Base-by-base conservation (phyloP, 2,329 filamentous ascomycete species). In the Colletotrichum cereale region DNA sequence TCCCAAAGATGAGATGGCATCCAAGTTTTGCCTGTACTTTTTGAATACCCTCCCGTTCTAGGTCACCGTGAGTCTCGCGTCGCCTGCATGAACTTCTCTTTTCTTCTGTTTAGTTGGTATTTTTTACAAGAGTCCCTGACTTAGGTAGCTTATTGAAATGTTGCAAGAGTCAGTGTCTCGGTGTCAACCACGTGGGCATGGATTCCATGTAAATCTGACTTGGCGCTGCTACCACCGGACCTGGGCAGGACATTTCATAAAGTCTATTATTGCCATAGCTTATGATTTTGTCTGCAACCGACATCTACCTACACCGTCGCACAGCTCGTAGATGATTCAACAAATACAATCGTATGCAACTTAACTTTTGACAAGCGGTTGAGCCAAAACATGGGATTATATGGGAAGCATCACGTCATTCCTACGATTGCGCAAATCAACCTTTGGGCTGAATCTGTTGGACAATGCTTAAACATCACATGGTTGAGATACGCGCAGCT, bases 181-280 rank as follows among this genome's bases (percentile, higher is more conserved):
- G 48, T 29, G 48, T 47, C 31, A 21, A 38, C 56, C 68, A 67
- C 67, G 42, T 71, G 64, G 8, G n/a, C 16, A 21, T 18, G 42
- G 62, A 67, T 62, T 71, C 63, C 63, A 71, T 71, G 67, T 71
- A 57, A 67, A 57, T 67, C 2, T 21, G 48, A 42, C 57, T 53
- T 57, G 57, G 50, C 62, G 67, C 62, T 40, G 47, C 29, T 47
- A 61, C 47, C 44, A 26, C 16, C 44, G n/a, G 24, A n/a, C 24
- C 21, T 44, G 31, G 11, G 18, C 31, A 26, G 10, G 36, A 38
- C 36, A 29, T 50, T 24, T 24, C 16, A 7, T 6, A 52, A n/a
- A 62, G 7, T 16, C 60, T 26, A 61, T 18, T 18, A 11, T 47
- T 48, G 2, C 31, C 31, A 16, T 40, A 26, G 5, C 44, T 38